Percentiles rank a stretch among this genome's conserved stretches.
Conservation (phyloP, 176 grass and related monocot species). For the Tillandsia leiboldiana region DNA sequence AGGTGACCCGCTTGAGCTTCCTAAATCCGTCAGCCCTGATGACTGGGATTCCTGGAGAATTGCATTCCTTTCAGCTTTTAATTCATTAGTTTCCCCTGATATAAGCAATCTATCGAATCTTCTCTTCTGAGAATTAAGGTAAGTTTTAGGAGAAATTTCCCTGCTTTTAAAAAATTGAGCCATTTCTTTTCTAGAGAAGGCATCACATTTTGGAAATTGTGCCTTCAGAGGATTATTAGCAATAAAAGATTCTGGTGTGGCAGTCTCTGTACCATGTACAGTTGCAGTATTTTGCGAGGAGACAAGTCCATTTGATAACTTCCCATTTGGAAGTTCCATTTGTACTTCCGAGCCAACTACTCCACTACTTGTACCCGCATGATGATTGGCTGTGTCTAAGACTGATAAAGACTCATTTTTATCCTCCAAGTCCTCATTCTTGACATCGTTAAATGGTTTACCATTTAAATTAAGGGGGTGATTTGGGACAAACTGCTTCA, state of each 20-base stretch:
- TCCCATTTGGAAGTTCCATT: conserved; percentile 35
- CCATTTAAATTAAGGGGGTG: conserved; percentile 33
- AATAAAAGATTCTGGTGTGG: conserved; percentile 29
- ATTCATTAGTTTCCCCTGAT: conserved; percentile 31
- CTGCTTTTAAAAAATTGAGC: conserved; percentile 68
- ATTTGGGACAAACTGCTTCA: conserved; percentile 33
- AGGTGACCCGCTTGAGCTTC: conserved; percentile 34
- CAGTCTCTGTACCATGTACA: conserved; percentile 28
- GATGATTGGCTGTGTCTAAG: conserved; percentile 20
- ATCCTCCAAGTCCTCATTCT: conserved; percentile 24
- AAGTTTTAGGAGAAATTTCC: conserved; percentile 61
- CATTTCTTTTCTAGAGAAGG: conserved; percentile 89
- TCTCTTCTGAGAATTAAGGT: conserved; percentile 41
- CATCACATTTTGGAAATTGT: conserved; percentile 79
- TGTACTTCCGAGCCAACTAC: conserved; percentile 26
- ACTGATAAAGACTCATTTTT: conserved; percentile 26
- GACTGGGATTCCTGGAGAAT: conserved; percentile 23
- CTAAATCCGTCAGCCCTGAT: conserved; percentile 21
- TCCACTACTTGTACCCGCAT: conserved; percentile 8
- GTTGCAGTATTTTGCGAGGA: conserved; percentile 6
- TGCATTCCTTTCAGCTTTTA: conserved; percentile 23
- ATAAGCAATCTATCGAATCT: conserved; percentile 21
- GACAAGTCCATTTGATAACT: conserved; percentile 16
- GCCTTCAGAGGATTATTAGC: conserved; percentile 57
- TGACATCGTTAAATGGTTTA: conserved; percentile 34